Conservation (phyloP, 2,329 filamentous ascomycete species). For the Clonostachys sp. region DNA sequence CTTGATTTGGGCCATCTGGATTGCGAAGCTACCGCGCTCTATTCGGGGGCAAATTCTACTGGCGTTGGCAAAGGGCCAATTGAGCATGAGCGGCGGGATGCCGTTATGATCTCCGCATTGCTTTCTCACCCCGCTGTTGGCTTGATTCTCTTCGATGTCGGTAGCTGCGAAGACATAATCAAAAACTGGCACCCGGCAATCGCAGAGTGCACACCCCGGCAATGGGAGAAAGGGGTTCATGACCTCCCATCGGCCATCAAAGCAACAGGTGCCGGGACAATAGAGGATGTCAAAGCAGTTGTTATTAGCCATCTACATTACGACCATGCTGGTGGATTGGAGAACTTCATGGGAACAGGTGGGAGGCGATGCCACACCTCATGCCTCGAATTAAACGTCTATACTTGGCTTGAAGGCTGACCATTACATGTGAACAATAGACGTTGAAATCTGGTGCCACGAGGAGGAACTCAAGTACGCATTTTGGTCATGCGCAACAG, state of each 20-base stretch:
- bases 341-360: conserved; percentile 30
- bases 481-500: conserved; percentile 35
- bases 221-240: conserved; percentile 1
- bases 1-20: not conserved
- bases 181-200: not conserved
- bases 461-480: conserved; percentile 40
- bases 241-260: conserved; percentile 9
- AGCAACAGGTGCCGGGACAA: conserved; percentile 19
- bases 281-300: conserved; percentile 39
- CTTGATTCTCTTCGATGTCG: conserved; percentile 1
- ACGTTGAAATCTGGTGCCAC: conserved; percentile 39
- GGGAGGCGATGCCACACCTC: too few relatives aligned
- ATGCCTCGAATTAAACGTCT: too few relatives aligned
- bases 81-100: not conserved
- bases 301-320: conserved; percentile 40
- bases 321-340: conserved; percentile 41
- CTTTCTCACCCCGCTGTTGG: not conserved
- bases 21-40: not conserved
- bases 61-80: not conserved
- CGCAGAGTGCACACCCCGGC: not conserved
- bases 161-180: not conserved
- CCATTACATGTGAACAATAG: conserved; percentile 3
- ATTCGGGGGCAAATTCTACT: not conserved
- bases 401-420: too few relatives aligned
- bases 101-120: conserved; percentile 1